phyloP scores from a whole-genome alignment of 1,284 basidiomycete species.

The Sporisorium graminicola region DNA sequence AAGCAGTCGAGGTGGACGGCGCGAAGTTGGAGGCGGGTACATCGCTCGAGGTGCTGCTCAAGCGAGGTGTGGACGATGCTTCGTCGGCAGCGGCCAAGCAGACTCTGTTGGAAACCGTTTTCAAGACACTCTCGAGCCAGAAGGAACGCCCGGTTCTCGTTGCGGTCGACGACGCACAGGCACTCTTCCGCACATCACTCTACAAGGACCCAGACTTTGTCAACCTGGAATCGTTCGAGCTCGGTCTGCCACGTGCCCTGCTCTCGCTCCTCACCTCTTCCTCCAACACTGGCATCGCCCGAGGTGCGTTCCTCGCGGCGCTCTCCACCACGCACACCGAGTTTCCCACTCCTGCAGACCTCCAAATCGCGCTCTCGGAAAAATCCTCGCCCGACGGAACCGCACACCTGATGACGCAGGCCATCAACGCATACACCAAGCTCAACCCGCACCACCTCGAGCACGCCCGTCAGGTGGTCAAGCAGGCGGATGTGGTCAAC shows the following conservation, averaged over 20 bases:
- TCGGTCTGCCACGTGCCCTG: slow-evolving; percentile 79
- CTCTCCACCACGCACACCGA: slow-evolving; percentile 56
- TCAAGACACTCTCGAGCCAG: slow-evolving; percentile 79
- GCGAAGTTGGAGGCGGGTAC: slow-evolving; percentile 29
- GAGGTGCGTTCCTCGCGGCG: slow-evolving; percentile 51
- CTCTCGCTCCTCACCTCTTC: slow-evolving; percentile 46
- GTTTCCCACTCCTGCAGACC: slow-evolving; percentile 45
- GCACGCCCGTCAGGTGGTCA: slow-evolving; percentile 33
- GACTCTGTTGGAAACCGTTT: slow-evolving; percentile 76
- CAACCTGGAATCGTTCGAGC: slow-evolving; percentile 80
- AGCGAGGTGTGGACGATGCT: slow-evolving; percentile 28
- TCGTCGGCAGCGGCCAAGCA: slow-evolving; percentile 69
- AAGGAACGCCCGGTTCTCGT: slow-evolving; percentile 80
- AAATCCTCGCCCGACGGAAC: slow-evolving; percentile 6
- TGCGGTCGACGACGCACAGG: slow-evolving; percentile 88
- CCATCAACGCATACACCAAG: slow-evolving; percentile 60
- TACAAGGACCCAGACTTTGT: slow-evolving; percentile 85
- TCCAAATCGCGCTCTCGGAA: slow-evolving; percentile 46
- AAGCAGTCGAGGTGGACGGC: slow-evolving; percentile 39
- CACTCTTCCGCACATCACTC: slow-evolving; percentile 78
- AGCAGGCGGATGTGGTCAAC: slow-evolving; percentile 32
- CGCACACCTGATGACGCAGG: slow-evolving; percentile 22
- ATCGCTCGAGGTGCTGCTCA: slow-evolving; percentile 46
- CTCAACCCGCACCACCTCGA: slow-evolving; percentile 46
- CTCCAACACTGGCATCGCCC: slow-evolving; percentile 5